Conservation (phyloP, 768 basidiomycete species). For the Cubamyces lactineus region DNA sequence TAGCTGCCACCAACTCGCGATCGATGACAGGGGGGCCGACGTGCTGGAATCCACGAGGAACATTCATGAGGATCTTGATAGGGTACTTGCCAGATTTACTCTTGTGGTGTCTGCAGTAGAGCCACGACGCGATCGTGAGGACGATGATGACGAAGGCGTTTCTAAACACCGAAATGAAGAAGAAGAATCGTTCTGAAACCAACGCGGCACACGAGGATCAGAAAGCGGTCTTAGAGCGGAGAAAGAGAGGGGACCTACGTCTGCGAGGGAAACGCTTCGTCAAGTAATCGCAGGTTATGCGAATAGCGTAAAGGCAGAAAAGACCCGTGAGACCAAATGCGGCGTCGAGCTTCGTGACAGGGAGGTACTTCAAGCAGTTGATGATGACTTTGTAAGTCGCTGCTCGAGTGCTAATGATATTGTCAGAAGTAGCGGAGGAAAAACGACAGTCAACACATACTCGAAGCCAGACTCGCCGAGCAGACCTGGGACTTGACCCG, state of each 20-base stretch:
- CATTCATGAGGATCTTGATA: conserved; percentile 80
- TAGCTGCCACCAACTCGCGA: conserved; percentile 56
- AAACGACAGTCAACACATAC: conserved; percentile 46
- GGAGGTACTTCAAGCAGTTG: conserved; percentile 86
- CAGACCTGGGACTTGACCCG: conserved; percentile 86
- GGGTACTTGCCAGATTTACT: conserved; percentile 69
- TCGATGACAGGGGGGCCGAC: conserved; percentile 54
- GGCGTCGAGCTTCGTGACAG: conserved; percentile 73
- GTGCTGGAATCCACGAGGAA: conserved; percentile 82
- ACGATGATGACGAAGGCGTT: conserved; percentile 90
- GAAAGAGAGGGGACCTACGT: conserved; percentile 42
- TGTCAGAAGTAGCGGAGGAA: conserved; percentile 1
- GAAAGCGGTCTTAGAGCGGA: conserved; percentile 4
- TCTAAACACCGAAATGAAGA: conserved; percentile 77
- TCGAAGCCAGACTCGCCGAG: conserved; percentile 87
- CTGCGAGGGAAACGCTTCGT: conserved; percentile 62
- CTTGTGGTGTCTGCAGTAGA: conserved; percentile 71
- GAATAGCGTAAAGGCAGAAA: conserved; percentile 68
- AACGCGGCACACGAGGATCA: background rate
- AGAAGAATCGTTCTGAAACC: conserved; percentile 63
- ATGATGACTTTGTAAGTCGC: conserved; percentile 88
- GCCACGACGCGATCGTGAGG: conserved; percentile 85
- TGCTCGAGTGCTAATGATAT: conserved; percentile 70
- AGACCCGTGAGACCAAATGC: conserved; percentile 88
- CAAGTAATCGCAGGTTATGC: conserved; percentile 54